Evolutionary conservation across 352 stramenopile genomes (phyloP).

Genomic region (Halophytophthora batemanensis): DNA sequence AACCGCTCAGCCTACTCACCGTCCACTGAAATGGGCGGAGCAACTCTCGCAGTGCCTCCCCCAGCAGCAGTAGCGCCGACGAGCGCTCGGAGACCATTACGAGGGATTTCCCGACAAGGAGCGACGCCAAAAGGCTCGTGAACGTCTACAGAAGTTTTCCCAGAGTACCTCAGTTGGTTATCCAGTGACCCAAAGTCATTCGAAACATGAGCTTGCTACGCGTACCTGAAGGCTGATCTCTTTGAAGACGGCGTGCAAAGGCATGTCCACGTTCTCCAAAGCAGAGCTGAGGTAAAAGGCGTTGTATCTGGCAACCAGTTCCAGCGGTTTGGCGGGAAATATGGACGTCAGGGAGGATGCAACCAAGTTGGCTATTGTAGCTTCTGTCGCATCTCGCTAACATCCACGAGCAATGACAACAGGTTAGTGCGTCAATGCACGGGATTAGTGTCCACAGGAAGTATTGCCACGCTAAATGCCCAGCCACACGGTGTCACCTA

Average conservation of each 20-base stretch:
- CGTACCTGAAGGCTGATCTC: constrained; percentile 57
- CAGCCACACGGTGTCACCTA: constrained; percentile 2
- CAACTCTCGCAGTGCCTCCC: constrained; percentile 35
- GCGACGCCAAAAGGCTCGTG: constrained; percentile 33
- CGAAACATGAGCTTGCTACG: not conserved
- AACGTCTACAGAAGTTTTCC: constrained; percentile 35
- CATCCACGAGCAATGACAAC: not conserved
- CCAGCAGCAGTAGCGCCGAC: constrained; percentile 34
- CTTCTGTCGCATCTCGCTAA: constrained; percentile 18
- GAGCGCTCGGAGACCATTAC: constrained; percentile 51
- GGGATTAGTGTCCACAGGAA: not conserved
- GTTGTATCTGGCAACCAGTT: constrained; percentile 28
- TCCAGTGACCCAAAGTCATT: not conserved
- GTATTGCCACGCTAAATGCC: not conserved
- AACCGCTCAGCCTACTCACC: constrained; percentile 18
- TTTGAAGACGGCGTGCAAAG: constrained; percentile 41
- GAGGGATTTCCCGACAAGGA: constrained; percentile 54
- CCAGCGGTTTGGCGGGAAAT: not conserved
- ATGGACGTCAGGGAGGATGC: constrained; percentile 4
- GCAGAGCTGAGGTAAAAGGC: constrained; percentile 33
- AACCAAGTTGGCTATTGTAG: constrained; percentile 11
- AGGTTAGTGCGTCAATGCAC: not conserved
- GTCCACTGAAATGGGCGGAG: constrained; percentile 57
- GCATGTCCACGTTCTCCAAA: constrained; percentile 14
- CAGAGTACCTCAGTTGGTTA: constrained; percentile 2